Percentiles rank a stretch among this genome's conserved stretches.
Evolutionary conservation across 768 basidiomycete species (phyloP).

Genomic region (Lentinus brumalis): DNA sequence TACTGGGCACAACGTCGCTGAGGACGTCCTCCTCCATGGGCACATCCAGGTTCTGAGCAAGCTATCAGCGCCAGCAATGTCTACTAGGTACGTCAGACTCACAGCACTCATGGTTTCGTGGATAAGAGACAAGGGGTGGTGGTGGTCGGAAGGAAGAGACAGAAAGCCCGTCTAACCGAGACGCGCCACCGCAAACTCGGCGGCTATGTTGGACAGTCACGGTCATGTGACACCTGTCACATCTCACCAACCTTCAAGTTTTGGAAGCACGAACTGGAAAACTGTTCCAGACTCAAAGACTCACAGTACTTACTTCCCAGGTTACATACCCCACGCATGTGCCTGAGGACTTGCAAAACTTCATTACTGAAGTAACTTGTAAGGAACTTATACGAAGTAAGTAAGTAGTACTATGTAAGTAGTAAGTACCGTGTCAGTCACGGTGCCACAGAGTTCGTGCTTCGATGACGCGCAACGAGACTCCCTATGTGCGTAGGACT

Average conservation of each 20-base stretch:
- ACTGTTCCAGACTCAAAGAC: too few species aligned
- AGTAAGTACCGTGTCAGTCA: too few species aligned
- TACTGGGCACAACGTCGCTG: constrained; percentile 88
- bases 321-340: too few species aligned
- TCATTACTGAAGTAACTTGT: too few species aligned
- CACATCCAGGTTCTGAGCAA: constrained; percentile 12
- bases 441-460: too few species aligned
- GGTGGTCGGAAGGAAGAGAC: neutral
- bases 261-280: neutral
- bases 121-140: neutral
- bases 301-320: too few species aligned
- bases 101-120: neutral
- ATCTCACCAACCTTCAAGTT: neutral
- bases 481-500: too few species aligned
- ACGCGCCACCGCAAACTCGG: neutral
- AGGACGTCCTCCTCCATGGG: constrained; percentile 76
- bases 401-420: too few species aligned
- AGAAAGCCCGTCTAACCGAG: neutral
- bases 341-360: too few species aligned
- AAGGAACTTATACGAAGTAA: too few species aligned
- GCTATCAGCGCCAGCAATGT: neutral
- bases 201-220: neutral
- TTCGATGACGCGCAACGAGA: too few species aligned
- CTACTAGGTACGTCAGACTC: too few species aligned
- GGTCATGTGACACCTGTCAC: neutral